Percentiles rank a stretch among this genome's conserved stretches.
Evolutionary conservation across 208 protist species (phyloP).

Genomic region (Vickermania spadyakhi): DNA sequence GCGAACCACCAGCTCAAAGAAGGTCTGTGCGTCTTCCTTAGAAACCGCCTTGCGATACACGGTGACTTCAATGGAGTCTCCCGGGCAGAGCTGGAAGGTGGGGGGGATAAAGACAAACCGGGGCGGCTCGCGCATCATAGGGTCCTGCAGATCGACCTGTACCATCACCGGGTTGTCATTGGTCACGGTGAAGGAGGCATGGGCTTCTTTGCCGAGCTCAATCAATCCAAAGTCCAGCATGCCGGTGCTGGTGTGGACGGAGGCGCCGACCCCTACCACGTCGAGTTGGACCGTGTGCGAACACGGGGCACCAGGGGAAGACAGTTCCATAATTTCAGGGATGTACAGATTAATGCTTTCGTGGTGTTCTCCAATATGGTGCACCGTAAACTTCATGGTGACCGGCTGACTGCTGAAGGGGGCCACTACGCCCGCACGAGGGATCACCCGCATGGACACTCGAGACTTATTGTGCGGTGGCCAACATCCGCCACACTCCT

Average conservation of each 20-base stretch:
- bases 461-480: background rate
- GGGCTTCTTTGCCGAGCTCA: conserved; percentile 52
- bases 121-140: conserved; percentile 60
- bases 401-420: conserved; percentile 30
- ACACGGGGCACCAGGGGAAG: conserved; percentile 11
- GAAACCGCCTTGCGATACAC: conserved; percentile 77
- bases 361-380: conserved; percentile 34
- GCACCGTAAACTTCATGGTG: conserved; percentile 53
- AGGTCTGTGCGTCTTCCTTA: conserved; percentile 72
- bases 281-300: conserved; percentile 28
- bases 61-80: conserved; percentile 80
- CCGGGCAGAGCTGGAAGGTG: conserved; percentile 52
- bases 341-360: conserved; percentile 53
- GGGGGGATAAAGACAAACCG: conserved; percentile 80
- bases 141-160: conserved; percentile 62
- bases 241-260: conserved; percentile 63
- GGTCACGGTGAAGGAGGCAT: conserved; percentile 77
- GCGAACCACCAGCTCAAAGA: conserved; percentile 80
- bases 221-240: conserved; percentile 86
- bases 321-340: conserved; percentile 35
- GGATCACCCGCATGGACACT: conserved; percentile 47
- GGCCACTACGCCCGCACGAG: conserved; percentile 46
- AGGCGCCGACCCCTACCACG: conserved; percentile 62
- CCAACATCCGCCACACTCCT: conserved; percentile 19
- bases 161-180: conserved; percentile 82